These are phyloP conservation scores for Calonectria pseudoreteaudii DNA, from an alignment of 2,329 filamentous ascomycete species.

Conservation along the genomic window DNA sequence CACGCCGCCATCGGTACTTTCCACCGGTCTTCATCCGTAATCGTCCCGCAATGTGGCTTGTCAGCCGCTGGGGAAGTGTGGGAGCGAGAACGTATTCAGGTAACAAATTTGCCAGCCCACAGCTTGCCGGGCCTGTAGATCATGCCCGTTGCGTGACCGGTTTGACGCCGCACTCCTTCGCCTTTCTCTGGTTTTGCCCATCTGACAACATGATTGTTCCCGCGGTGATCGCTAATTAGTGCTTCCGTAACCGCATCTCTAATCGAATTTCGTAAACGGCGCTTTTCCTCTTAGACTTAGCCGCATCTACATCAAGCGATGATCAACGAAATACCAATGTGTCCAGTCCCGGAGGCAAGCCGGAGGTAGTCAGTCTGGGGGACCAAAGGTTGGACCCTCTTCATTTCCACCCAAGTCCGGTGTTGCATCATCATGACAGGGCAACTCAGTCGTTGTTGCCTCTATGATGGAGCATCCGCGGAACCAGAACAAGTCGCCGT, in stretches of 20 bases:
- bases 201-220: constrained; percentile 14
- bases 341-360: constrained; percentile 27
- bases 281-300: constrained; percentile 40
- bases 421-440: constrained; percentile 8
- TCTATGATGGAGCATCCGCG: not conserved
- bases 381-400: constrained; percentile 8
- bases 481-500: constrained; percentile 16
- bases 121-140: constrained; percentile 25
- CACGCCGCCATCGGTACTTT: constrained; percentile 1
- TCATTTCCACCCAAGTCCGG: constrained; percentile 25
- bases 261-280: constrained; percentile 35
- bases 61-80: constrained; percentile 11
- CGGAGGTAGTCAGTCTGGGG: constrained; percentile 18
- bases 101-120: constrained; percentile 3
- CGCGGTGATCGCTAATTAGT: constrained; percentile 22
- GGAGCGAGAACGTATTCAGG: not conserved
- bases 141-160: constrained; percentile 15
- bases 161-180: constrained; percentile 10
- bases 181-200: not conserved
- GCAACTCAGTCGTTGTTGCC: not conserved
- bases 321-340: constrained; percentile 38
- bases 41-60: constrained; percentile 26
- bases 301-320: constrained; percentile 39
- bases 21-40: not conserved
- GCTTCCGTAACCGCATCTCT: constrained; percentile 34